Conservation (phyloP, 768 basidiomycete species). For the Coprinopsis marcescibilis region DNA sequence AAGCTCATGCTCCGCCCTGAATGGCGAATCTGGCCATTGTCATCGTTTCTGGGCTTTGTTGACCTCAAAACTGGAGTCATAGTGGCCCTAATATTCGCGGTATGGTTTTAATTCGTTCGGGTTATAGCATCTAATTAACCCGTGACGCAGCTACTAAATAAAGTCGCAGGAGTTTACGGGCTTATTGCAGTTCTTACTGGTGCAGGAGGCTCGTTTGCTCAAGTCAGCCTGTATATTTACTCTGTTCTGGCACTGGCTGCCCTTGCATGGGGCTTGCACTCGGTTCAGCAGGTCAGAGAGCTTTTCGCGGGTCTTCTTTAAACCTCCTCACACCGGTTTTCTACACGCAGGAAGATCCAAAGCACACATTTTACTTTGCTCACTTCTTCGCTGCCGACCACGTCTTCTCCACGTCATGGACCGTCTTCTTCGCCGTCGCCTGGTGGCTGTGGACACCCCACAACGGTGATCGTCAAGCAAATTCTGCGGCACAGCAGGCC, state of each 20-base stretch:
- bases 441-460: slow-evolving; percentile 95
- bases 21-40: slow-evolving; percentile 78
- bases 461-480: slow-evolving; percentile 74
- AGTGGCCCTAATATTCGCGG: slow-evolving; percentile 83
- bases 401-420: slow-evolving; percentile 84
- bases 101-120: slow-evolving; percentile 33
- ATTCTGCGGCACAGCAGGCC: slow-evolving; percentile 85
- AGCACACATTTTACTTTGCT: slow-evolving; percentile 80
- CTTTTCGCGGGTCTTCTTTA: slow-evolving; percentile 24
- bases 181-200: slow-evolving; percentile 88
- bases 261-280: slow-evolving; percentile 81
- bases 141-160: slow-evolving; percentile 72
- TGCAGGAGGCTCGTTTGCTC: slow-evolving; percentile 87
- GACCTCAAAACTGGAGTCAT: slow-evolving; percentile 94
- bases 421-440: slow-evolving; percentile 79
- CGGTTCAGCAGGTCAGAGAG: slow-evolving; percentile 64
- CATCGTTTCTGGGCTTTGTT: slow-evolving; percentile 78
- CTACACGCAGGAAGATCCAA: slow-evolving; percentile 72
- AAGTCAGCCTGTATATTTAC: slow-evolving; percentile 91
- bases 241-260: slow-evolving; percentile 78
- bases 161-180: slow-evolving; percentile 96
- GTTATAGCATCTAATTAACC: neutral
- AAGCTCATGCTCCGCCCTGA: slow-evolving; percentile 77
- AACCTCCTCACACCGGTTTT: slow-evolving; percentile 13
- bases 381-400: slow-evolving; percentile 93